phyloP scores from a whole-genome alignment of 208 protist genomes.

The Trypanosomatidae sp. region DNA sequence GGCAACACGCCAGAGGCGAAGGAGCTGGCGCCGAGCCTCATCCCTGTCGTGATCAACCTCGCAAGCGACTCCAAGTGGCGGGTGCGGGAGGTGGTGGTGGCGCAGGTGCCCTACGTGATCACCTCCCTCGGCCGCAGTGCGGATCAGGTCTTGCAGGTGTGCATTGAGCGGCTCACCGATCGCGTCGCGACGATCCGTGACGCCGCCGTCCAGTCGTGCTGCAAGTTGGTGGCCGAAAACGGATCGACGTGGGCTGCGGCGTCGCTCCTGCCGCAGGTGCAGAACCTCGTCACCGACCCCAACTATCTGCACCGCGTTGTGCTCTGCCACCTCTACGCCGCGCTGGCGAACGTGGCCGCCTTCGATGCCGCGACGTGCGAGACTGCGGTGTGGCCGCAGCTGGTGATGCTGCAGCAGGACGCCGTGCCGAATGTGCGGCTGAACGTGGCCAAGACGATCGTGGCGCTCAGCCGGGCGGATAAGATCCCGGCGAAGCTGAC shows the following conservation, averaged over 20 bases:
- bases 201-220: conserved; percentile 80
- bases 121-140: conserved; percentile 63
- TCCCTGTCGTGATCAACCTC: conserved; percentile 81
- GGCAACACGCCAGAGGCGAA: conserved; percentile 80
- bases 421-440: conserved; percentile 83
- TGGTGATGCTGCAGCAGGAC: conserved; percentile 64
- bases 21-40: conserved; percentile 80
- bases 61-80: conserved; percentile 84
- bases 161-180: conserved; percentile 71
- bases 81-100: conserved; percentile 82
- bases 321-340: conserved; percentile 75
- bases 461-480: conserved; percentile 42
- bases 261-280: conserved; percentile 70
- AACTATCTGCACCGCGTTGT: conserved; percentile 84
- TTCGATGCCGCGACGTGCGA: conserved; percentile 54
- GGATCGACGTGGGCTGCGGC: conserved; percentile 58
- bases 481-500: conserved; percentile 50
- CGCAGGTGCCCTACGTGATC: conserved; percentile 84
- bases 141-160: conserved; percentile 82
- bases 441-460: conserved; percentile 66
- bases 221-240: conserved; percentile 68
- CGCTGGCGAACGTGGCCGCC: conserved; percentile 45
- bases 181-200: conserved; percentile 87
- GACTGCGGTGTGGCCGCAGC: conserved; percentile 59
- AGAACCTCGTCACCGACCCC: conserved; percentile 41